Base-by-base conservation (phyloP, 345 rosid genomes). In the Arabis alpina region DNA sequence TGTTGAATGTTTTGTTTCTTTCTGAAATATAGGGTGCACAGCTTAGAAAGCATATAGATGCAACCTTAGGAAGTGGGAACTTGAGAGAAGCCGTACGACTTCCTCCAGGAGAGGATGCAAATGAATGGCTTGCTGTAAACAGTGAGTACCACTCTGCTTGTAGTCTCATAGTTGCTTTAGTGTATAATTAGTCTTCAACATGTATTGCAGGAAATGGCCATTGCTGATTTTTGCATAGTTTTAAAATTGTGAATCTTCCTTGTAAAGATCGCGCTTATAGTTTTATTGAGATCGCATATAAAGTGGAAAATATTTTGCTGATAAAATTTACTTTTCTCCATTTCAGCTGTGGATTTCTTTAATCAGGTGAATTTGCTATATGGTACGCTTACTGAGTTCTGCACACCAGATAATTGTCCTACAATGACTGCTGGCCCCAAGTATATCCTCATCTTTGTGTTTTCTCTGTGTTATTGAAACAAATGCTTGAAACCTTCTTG, bases 341-440 rank as follows among this genome's bases (percentile, higher is more conserved):
- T 82, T 82, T 75, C 94, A 93, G 98, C 98, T 53, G 98, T 93
- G 77, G 98, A 93, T 84, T 93, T 94, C 89, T 94, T 94, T 83
- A 94, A 94, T 81, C 99, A 94, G 77, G 99, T 94, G 92, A 94
- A 94, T 81, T 89, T 94, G 80, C 93, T 94, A 67, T 94, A 84
- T 77, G 97, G 98, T 45, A 94, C 98, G n/a, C 91, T 94, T 50
- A 94, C 98, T 4, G 99, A 94, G 80, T 94, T 94, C 82, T 94
- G 99, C 71, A 94, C 98, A 10, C 85, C 93, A 30, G 96, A 89
- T 78, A 89, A 83, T 78, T 94, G 99, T 75, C 91, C 99, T 77
- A 91, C 99, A 60, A 94, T 94, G 99, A 84, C 92, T 68, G 99
- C 99, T 61, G 99, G 99, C 63, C 98, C 99, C 80, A 94, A 91